Conservation (phyloP, 2,329 filamentous ascomycete genomes). For the Talaromyces sp. region DNA sequence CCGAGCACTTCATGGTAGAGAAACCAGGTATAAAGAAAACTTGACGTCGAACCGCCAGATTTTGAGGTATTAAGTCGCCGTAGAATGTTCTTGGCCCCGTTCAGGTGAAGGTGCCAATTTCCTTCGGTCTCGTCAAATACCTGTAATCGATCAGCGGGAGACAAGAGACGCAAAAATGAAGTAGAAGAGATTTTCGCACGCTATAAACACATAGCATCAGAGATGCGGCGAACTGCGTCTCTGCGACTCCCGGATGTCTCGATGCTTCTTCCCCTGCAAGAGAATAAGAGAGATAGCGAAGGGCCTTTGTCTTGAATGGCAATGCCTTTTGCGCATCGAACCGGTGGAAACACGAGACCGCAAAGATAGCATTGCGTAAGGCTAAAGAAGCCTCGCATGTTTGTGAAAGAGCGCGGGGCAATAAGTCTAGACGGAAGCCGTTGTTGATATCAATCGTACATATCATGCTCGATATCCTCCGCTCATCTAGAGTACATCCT, state of each 20-base stretch:
- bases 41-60: not conserved
- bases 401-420: conserved; percentile 1
- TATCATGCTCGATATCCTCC: conserved; percentile 11
- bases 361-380: conserved; percentile 12
- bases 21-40: conserved; percentile 13
- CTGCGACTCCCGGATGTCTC: not conserved
- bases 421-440: conserved; percentile 9
- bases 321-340: not conserved
- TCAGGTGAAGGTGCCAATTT: conserved; percentile 10
- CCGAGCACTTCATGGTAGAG: conserved; percentile 16
- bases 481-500: not conserved
- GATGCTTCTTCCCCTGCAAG: not conserved
- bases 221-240: conserved; percentile 11
- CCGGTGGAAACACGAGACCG: not conserved
- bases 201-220: conserved; percentile 15
- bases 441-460: conserved; percentile 11
- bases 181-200: not conserved
- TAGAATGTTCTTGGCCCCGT: conserved; percentile 9
- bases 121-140: conserved; percentile 14
- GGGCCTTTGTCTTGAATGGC: conserved; percentile 7
- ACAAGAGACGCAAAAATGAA: too few relatives aligned
- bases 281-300: conserved; percentile 4
- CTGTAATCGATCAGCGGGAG: not conserved
- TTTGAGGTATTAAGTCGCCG: not conserved
- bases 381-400: conserved; percentile 3